Conservation (phyloP, 228 moss, liverwort and hornwort species). For the Sphagnum fallax region DNA sequence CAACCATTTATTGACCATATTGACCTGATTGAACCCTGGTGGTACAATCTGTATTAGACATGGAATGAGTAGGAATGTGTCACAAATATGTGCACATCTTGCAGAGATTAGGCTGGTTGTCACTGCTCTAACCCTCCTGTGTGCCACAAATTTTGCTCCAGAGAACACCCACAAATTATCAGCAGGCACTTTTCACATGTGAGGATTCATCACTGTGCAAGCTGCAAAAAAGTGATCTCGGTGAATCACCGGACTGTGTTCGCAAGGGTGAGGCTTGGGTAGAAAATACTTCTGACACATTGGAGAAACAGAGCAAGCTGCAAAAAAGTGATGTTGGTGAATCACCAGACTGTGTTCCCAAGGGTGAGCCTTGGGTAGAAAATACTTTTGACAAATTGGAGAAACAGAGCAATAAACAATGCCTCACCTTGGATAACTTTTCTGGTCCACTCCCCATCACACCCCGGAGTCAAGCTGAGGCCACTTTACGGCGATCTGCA, state of each 20-base stretch:
- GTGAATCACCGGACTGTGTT: slow-evolving; percentile 16
- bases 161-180: too few species aligned
- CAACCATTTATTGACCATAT: background rate
- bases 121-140: too few species aligned
- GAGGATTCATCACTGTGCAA: too few species aligned
- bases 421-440: slow-evolving; percentile 22
- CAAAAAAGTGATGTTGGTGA: slow-evolving; percentile 10
- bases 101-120: too few species aligned
- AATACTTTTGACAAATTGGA: slow-evolving; percentile 13
- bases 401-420: slow-evolving; percentile 19
- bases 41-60: background rate
- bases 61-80: background rate
- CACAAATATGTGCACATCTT: too few species aligned
- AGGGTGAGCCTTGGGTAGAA: slow-evolving; percentile 27
- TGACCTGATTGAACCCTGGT: background rate
- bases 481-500: slow-evolving; percentile 30
- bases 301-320: background rate
- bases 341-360: slow-evolving; percentile 12
- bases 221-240: slow-evolving; percentile 4
- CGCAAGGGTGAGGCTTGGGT: slow-evolving; percentile 23
- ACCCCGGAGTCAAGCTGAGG: slow-evolving; percentile 21
- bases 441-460: slow-evolving; percentile 31
- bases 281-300: slow-evolving; percentile 20
- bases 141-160: too few species aligned
- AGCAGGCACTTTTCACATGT: too few species aligned